A percentile compares a stretch with the other conserved stretches of the same genome.
phyloP scores from a whole-genome alignment of 2,329 filamentous ascomycete species.

The Exophiala viscosa region DNA sequence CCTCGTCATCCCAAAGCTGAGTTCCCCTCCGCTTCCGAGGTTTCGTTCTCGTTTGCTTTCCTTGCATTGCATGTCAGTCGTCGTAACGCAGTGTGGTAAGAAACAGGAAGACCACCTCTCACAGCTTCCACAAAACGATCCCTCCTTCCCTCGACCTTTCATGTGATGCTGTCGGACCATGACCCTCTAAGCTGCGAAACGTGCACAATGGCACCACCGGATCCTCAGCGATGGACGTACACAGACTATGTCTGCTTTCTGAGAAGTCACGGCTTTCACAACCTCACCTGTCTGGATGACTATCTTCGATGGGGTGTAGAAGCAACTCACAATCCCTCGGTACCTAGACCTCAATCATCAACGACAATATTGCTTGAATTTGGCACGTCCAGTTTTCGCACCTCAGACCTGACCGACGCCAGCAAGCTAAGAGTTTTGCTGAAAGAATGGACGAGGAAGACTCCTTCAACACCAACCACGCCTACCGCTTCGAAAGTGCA shows the following conservation, averaged over 20 bases:
- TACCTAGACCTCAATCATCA: slow-evolving; percentile 18
- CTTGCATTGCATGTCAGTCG: neutral
- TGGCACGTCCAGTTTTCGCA: slow-evolving; percentile 18
- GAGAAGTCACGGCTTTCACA: slow-evolving; percentile 26
- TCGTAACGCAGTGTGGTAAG: no score
- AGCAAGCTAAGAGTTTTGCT: slow-evolving; percentile 21
- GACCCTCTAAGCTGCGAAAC: slow-evolving; percentile 15
- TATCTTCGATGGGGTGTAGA: slow-evolving; percentile 24
- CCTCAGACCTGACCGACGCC: slow-evolving; percentile 24
- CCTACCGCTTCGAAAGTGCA: slow-evolving; percentile 11
- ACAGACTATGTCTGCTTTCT: slow-evolving; percentile 27
- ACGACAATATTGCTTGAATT: slow-evolving; percentile 23
- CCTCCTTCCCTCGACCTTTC: neutral
- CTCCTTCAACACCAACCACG: slow-evolving; percentile 12
- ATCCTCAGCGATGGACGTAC: slow-evolving; percentile 25
- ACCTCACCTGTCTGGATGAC: slow-evolving; percentile 22
- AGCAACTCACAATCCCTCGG: slow-evolving; percentile 7
- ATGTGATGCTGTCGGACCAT: slow-evolving; percentile 17
- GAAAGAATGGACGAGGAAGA: slow-evolving; percentile 24
- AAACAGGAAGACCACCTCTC: no score
- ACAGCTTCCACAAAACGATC: neutral
- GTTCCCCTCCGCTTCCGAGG: neutral
- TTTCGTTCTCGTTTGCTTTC: slow-evolving; percentile 1
- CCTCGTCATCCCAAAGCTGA: neutral
- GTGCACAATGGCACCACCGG: slow-evolving; percentile 24